phyloP scores from a whole-genome alignment of 257 asterid genomes.

The Voacanga thouarsii region DNA sequence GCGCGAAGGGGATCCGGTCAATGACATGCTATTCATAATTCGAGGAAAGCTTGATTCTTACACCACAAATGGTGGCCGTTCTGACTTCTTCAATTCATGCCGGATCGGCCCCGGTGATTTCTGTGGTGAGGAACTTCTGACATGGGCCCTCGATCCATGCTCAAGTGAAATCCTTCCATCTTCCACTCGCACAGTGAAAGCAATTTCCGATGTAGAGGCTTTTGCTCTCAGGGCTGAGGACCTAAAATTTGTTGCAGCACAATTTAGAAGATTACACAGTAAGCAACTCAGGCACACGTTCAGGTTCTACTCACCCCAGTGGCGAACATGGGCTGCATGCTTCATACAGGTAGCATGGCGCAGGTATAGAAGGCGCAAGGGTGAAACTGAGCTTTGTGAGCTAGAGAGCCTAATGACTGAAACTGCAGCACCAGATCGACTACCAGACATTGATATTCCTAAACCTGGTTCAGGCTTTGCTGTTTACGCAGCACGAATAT shows the following conservation, averaged over 20 bases:
- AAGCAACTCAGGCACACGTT: slow-evolving; percentile 87
- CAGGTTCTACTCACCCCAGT: slow-evolving; percentile 90
- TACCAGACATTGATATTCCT: slow-evolving; percentile 9
- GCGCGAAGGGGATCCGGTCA: slow-evolving; percentile 94
- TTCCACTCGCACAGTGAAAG: slow-evolving; percentile 84
- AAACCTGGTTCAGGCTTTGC: slow-evolving; percentile 36
- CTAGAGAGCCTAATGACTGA: slow-evolving; percentile 33
- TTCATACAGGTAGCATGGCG: slow-evolving; percentile 93
- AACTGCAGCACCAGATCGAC: slow-evolving; percentile 6
- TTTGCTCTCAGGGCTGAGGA: slow-evolving; percentile 84
- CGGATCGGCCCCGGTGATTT: slow-evolving; percentile 83
- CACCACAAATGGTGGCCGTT: slow-evolving; percentile 94
- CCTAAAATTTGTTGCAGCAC: slow-evolving; percentile 78
- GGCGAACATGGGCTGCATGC: slow-evolving; percentile 94
- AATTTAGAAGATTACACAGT: slow-evolving; percentile 81
- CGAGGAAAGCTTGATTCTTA: slow-evolving; percentile 88
- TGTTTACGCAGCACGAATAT: slow-evolving; percentile 51
- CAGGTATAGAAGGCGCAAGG: slow-evolving; percentile 54
- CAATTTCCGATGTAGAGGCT: slow-evolving; percentile 83
- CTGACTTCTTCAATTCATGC: slow-evolving; percentile 91
- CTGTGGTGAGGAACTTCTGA: slow-evolving; percentile 92
- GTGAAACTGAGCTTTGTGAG: slow-evolving; percentile 47
- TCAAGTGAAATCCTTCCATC: slow-evolving; percentile 83
- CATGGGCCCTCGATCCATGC: slow-evolving; percentile 97
- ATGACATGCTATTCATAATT: slow-evolving; percentile 84